Conservation (phyloP, 352 stramenopile species). For the Globisporangium apiculatum region DNA sequence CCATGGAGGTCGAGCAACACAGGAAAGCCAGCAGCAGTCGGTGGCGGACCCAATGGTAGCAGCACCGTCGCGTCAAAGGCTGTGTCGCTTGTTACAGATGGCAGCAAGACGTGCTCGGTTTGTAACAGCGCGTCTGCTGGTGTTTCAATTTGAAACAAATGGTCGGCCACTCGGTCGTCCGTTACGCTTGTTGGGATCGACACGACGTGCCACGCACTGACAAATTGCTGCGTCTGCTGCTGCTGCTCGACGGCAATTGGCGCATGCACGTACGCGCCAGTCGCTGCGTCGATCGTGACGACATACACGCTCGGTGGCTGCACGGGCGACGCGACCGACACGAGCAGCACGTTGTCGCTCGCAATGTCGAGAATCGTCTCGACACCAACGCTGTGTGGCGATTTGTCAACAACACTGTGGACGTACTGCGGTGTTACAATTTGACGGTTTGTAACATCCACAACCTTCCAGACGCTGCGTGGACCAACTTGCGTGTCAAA, state of each 20-base stretch:
- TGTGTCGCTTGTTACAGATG: conserved; percentile 32
- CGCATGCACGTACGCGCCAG: conserved; percentile 24
- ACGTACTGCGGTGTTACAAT: conserved; percentile 50
- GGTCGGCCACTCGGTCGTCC: conserved; percentile 27
- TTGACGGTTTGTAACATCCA: conserved; percentile 39
- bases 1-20: conserved; percentile 89
- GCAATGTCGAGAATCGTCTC: conserved; percentile 52
- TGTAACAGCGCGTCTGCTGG: conserved; percentile 16
- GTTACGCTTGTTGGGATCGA: conserved; percentile 47
- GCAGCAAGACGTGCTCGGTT: conserved; percentile 33
- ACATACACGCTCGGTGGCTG: conserved; percentile 49
- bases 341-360: conserved; percentile 25
- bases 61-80: conserved; percentile 79
- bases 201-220: conserved; percentile 55
- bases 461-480: conserved; percentile 62
- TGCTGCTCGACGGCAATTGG: conserved; percentile 41
- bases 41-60: conserved; percentile 31
- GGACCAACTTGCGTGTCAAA: conserved; percentile 65
- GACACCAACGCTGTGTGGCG: conserved; percentile 17
- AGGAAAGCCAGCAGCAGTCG: conserved; percentile 36
- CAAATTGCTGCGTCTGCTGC: conserved; percentile 21
- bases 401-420: conserved; percentile 16
- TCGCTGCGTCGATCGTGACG: conserved; percentile 35
- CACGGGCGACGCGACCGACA: conserved; percentile 50
- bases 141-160: conserved; percentile 20